A percentile compares a stretch with the other conserved stretches of the same genome.
Evolutionary conservation across 192 early-diverging fungal genomes (phyloP).

Genomic region (Coemansia sp.): DNA sequence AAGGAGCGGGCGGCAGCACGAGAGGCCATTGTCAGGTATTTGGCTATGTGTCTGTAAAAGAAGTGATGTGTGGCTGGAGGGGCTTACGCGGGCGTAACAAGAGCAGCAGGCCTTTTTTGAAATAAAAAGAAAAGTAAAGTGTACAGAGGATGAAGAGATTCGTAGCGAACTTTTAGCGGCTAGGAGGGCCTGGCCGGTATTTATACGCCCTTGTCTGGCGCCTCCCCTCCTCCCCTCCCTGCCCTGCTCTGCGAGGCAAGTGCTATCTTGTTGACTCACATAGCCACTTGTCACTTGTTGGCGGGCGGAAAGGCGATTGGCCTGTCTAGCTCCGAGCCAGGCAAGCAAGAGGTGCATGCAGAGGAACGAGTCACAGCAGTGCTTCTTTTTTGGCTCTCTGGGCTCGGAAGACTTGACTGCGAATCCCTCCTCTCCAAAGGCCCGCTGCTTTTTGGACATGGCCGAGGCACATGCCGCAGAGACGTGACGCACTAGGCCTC

Average conservation of each 20-base stretch:
- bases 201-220: constrained; percentile 2
- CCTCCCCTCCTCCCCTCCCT: background rate
- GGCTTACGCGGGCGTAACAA: constrained; percentile 4
- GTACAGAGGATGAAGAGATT: constrained; percentile 21
- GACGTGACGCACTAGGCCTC: constrained; percentile 9
- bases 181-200: background rate
- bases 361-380: constrained; percentile 2
- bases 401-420: background rate
- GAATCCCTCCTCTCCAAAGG: background rate
- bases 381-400: background rate
- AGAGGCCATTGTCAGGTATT: constrained; percentile 41
- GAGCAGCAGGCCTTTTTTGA: constrained; percentile 10
- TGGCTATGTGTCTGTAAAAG: constrained; percentile 7
- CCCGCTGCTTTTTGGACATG: background rate
- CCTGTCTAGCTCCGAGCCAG: constrained; percentile 14
- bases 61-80: background rate
- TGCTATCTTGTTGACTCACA: constrained; percentile 29
- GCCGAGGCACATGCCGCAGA: background rate
- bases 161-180: background rate
- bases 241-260: background rate
- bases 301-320: constrained; percentile 17
- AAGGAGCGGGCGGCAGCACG: constrained; percentile 49
- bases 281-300: background rate
- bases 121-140: constrained; percentile 7
- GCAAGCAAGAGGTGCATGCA: background rate